Conservation (phyloP, 1,284 basidiomycete species). For the Microbotryomycetes sp. region DNA sequence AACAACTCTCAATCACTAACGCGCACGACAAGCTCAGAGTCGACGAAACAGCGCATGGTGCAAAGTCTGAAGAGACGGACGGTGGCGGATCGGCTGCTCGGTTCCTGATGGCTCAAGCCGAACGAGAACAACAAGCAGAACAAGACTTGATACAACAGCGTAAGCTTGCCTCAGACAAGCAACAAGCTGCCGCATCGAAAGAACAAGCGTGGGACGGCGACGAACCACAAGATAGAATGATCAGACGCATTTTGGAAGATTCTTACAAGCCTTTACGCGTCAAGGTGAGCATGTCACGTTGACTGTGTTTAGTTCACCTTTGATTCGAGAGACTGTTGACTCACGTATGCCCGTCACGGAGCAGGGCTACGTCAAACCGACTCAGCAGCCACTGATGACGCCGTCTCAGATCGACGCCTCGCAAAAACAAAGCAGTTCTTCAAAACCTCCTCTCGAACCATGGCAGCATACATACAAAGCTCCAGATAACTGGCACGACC, state of each 20-base stretch:
- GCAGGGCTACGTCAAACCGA: neutral
- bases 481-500: neutral
- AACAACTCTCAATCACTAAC: too few relatives aligned
- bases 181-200: too few relatives aligned
- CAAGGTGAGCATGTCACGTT: constrained; percentile 12
- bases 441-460: neutral
- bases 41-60: too few relatives aligned
- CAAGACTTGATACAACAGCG: too few relatives aligned
- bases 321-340: too few relatives aligned
- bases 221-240: constrained; percentile 16
- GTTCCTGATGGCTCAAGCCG: too few relatives aligned
- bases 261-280: constrained; percentile 24
- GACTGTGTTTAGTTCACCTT: neutral
- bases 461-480: neutral
- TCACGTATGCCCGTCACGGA: too few relatives aligned
- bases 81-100: too few relatives aligned
- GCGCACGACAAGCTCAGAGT: too few relatives aligned
- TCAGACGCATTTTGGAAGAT: constrained; percentile 23
- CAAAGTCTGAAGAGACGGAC: too few relatives aligned
- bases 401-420: neutral
- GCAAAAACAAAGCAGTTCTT: neutral
- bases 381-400: neutral
- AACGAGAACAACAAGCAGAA: too few relatives aligned
- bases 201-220: constrained; percentile 23
- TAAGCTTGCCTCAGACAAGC: too few relatives aligned